These are phyloP conservation scores for Yamadazyma atlantica DNA, from an alignment of 1,139 yeast species.

Conservation along the genomic window DNA sequence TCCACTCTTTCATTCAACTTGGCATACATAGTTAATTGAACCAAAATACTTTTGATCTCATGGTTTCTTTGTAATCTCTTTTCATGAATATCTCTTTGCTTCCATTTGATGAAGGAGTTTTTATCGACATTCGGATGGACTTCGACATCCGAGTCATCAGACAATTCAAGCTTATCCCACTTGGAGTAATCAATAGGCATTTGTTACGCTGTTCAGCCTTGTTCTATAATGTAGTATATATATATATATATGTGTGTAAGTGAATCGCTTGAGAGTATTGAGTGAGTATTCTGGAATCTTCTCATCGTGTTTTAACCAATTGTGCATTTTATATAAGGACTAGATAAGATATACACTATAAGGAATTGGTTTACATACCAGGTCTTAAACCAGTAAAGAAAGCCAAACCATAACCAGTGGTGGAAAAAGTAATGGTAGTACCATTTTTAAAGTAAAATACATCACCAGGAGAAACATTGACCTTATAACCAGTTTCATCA, in stretches of 20 bases:
- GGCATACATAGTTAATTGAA: conserved; percentile 74
- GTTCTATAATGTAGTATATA: not conserved
- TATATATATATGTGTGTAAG: too few relatives aligned
- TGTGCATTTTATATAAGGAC: too few relatives aligned
- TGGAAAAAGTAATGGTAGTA: conserved; percentile 62
- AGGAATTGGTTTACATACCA: conserved; percentile 22
- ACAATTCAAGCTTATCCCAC: conserved; percentile 94
- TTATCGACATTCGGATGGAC: conserved; percentile 99
- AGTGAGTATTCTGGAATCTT: conserved; percentile 8
- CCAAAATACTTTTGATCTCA: conserved; percentile 71
- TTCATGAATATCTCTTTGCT: conserved; percentile 95
- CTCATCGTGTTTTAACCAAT: too few relatives aligned
- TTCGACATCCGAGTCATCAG: conserved; percentile 95
- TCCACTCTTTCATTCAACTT: conserved; percentile 75
- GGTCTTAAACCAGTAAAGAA: conserved; percentile 68
- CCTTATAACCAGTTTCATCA: conserved; percentile 63
- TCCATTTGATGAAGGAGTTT: conserved; percentile 89
- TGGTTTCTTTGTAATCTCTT: conserved; percentile 77
- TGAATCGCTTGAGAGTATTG: too few relatives aligned
- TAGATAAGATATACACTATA: not conserved
- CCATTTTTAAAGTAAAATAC: conserved; percentile 69
- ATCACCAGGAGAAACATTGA: conserved; percentile 60
- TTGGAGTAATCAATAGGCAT: conserved; percentile 93
- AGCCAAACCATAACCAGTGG: conserved; percentile 65
- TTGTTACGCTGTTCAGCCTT: too few relatives aligned